Evolutionary conservation across 768 basidiomycete species (phyloP), one percentile per base, ranked within the genome.

Genomic region (Lentinula sp.): DNA sequence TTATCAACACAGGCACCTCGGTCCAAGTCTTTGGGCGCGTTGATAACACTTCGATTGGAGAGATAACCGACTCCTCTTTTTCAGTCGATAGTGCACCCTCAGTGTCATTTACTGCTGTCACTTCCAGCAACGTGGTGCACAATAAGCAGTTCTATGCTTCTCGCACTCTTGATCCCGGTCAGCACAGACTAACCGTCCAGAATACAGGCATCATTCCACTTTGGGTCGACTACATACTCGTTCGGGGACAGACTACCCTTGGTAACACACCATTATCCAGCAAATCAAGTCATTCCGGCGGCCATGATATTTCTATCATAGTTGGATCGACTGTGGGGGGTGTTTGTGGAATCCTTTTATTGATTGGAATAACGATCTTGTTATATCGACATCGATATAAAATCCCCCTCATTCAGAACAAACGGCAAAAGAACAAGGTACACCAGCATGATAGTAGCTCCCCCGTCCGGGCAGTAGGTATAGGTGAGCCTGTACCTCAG

Each of bases 151-250:
- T 70, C 8, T 70, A 66, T 45, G 56, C 62, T n/a, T 65, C 66
- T 8, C 48, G 56, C 16, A 15, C 37, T 23, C 64, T 70, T 16
- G 31, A 28, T 16, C 32, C 57, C n/a, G 65, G 66, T 13, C 61
- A 66, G 35, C 69, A 70, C 51, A 64, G 58, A 10, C 60, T 70
- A 16, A 57, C 64, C 28, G 63, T 60, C 39, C 65, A 60, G 32
- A 39, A 66, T 7, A 32, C 23, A 15, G 23, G 62, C 39, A 53
- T 63, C 52, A 23, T 39, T 4, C 58, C 61, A 23, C 6, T 68
- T 10, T 68, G 63, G 62, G 61, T 70, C 5, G 69, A 70, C 37
- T 70, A 70, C 46, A 23, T 70, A 15, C 63, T 70, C 15, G 40
- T 70, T 15, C 64, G 57, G 10, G 43, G 45, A 18, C 34, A 32